Base-by-base conservation (phyloP, 2,329 filamentous ascomycete genomes). In the Lasiodiplodia theobromae region DNA sequence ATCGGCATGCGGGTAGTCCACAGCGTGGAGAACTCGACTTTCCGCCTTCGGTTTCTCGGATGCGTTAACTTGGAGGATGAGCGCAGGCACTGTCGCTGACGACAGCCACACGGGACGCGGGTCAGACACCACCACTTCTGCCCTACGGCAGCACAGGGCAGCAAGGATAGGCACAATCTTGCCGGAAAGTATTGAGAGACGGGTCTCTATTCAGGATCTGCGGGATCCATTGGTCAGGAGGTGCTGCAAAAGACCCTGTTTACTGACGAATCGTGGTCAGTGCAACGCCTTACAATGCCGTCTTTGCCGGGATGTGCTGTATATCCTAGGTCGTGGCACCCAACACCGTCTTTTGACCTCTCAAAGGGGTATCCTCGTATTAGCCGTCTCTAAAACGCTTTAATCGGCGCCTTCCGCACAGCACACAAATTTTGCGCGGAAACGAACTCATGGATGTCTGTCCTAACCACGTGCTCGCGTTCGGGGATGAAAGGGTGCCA, bases 281-380 rank as follows among this genome's bases (percentile, higher is more conserved):
- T 60, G 57, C 57, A 60, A 60, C 57, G 38, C 57, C 57, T 60
- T 60, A 60, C 57, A 23, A 25, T 60, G 57, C 57, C 57, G 57
- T 25, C 18, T 31, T 60, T 60, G 34, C 57, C 34, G 57, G 57
- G 37, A 60, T 60, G 57, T 47, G 57, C 57, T 60, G 57, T 60
- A 47, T 40, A 40, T 60, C 34, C 57, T 7, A 38, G 53, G 23
- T 31, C 21, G 38, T 25, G 57, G 57, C 21, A 47, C 57, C 57
- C 21, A 60, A 60, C 57, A 60, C 57, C 57, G 57, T 60, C 57
- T 60, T 60, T 60, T 40, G 38, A 16, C 44, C 57, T 11, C 37
- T 23, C 57, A 44, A 44, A 60, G 57, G 57, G 57, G 57, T 7
- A 37, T 37, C 21, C 12, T 23, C 28, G 14, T 34, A 57, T 57